These are phyloP conservation scores for Decorospora gaudefroyi DNA, from an alignment of 2,329 filamentous ascomycete genomes.

Conservation along the genomic window DNA sequence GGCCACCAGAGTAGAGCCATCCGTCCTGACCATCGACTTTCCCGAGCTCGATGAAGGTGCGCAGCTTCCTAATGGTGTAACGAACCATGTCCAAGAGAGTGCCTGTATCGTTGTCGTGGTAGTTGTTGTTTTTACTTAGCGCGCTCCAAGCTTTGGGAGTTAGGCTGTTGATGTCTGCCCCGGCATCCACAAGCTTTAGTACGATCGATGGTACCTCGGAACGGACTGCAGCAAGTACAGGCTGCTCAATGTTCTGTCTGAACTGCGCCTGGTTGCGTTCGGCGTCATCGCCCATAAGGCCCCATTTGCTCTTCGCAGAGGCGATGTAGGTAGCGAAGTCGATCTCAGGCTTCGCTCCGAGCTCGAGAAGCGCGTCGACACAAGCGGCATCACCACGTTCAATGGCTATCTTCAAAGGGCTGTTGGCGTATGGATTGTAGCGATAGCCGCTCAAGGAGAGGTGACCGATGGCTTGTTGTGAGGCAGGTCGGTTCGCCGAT, in stretches of 20 bases:
- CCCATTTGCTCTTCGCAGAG: conserved; percentile 53
- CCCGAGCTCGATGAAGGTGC: conserved; percentile 14
- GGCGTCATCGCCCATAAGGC: conserved; percentile 35
- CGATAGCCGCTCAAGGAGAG: conserved; percentile 52
- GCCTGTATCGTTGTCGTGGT: conserved; percentile 49
- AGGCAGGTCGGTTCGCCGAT: conserved; percentile 64
- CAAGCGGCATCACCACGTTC: conserved; percentile 9
- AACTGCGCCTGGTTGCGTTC: conserved; percentile 59
- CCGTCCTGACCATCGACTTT: conserved; percentile 6
- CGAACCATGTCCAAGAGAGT: conserved; percentile 66
- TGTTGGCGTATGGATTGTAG: conserved; percentile 48
- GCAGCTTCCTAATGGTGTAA: conserved; percentile 51
- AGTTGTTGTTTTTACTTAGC: conserved; percentile 26
- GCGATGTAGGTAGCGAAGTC: conserved; percentile 67
- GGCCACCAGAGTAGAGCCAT: background rate
- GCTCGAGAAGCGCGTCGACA: conserved; percentile 57
- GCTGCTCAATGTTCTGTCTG: conserved; percentile 60
- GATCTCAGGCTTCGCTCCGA: conserved; percentile 57
- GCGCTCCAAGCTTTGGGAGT: conserved; percentile 47
- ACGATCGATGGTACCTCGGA: conserved; percentile 59
- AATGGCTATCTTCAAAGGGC: conserved; percentile 63
- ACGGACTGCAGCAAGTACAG: conserved; percentile 65
- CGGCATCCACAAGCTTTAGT: conserved; percentile 63
- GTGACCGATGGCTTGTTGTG: conserved; percentile 69
- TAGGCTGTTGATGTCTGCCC: conserved; percentile 68